Base-by-base conservation (phyloP, 306 rosid genomes). In the Fragaria ananassa region DNA sequence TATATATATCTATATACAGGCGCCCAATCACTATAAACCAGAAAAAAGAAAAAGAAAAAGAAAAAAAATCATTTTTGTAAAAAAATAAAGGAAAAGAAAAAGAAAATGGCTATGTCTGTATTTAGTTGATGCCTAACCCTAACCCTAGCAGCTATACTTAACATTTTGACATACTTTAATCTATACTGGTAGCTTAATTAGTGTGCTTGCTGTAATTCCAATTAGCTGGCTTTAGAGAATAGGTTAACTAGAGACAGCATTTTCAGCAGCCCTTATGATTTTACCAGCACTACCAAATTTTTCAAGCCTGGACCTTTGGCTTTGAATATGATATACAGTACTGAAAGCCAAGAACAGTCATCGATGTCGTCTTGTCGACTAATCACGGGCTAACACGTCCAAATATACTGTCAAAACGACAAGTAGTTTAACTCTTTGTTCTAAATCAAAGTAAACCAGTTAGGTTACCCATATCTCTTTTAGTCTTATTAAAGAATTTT, bases 101-200 rank as follows among this genome's bases (percentile, higher is more conserved):
- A 12, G 27, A 29, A 54, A 45, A 61, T 8, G 27, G 17, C 1
- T 56, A 13, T 15, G 61, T 63, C 56, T 51, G 46, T 25, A 39
- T 29, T 65, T 65, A 41, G 73, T 85, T 80, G 69, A 76, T 81
- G 82, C 74, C 79, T 80, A 86, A 84, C 88, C 88, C 96, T 80
- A 86, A 84, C 88, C 88, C 96, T 91, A 91, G 82, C 86, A 66
- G 70, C 60, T 71, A 73, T 74, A 71, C 80, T 78, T 83, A 74
- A 70, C 45, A 71, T 29, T 29, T 61, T 25, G 18, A 29, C 37
- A 60, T 23, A 12, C 15, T 12, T 6, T 13, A 49, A 61, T 61
- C 35, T 29, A 61, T 27, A 29, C 15, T 5, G 67, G 21, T 15
- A 62, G 84, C 57, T 71, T 74, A 7, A 6, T 5, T 41, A 4